Evolutionary conservation across 345 rosid species (phyloP).

Genomic region (Brassica carinata): DNA sequence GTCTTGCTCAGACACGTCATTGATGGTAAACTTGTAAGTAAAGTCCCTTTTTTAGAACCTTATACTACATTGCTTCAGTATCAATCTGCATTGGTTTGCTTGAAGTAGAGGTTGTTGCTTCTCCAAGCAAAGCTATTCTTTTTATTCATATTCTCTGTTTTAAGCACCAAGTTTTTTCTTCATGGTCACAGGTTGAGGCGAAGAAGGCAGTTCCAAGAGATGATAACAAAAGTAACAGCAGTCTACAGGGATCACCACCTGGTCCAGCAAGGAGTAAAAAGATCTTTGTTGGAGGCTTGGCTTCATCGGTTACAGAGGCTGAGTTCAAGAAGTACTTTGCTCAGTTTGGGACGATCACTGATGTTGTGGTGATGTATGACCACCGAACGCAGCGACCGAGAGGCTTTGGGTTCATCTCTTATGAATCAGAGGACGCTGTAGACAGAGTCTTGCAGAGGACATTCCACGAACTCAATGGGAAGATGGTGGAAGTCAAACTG

Average conservation of each 20-base stretch:
- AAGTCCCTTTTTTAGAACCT: slow-evolving; percentile 24
- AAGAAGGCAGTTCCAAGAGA: slow-evolving; percentile 95
- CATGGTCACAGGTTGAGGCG: slow-evolving; percentile 83
- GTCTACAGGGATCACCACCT: slow-evolving; percentile 65
- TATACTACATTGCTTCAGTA: slow-evolving; percentile 16
- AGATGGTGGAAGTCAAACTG: slow-evolving; percentile 95
- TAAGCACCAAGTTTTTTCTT: not conserved
- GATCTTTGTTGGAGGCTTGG: slow-evolving; percentile 95
- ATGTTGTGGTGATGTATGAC: slow-evolving; percentile 93
- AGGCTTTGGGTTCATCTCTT: slow-evolving; percentile 91
- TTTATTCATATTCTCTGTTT: slow-evolving; percentile 8
- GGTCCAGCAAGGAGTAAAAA: slow-evolving; percentile 68
- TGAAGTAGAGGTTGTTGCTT: slow-evolving; percentile 20
- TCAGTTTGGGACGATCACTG: slow-evolving; percentile 80
- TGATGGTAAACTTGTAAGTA: slow-evolving; percentile 72
- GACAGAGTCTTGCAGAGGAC: slow-evolving; percentile 73
- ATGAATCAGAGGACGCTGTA: slow-evolving; percentile 81
- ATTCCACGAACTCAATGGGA: slow-evolving; percentile 90
- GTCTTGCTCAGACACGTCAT: slow-evolving; percentile 72
- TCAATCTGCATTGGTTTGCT: slow-evolving; percentile 3
- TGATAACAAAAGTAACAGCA: slow-evolving; percentile 65
- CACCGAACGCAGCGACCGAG: slow-evolving; percentile 91
- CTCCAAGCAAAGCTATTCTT: slow-evolving; percentile 21
- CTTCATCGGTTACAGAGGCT: slow-evolving; percentile 75
- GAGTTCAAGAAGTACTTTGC: slow-evolving; percentile 84